Evolutionary conservation across 1,139 yeast species (phyloP).

Genomic region (Scheffersomyces lignicola): DNA sequence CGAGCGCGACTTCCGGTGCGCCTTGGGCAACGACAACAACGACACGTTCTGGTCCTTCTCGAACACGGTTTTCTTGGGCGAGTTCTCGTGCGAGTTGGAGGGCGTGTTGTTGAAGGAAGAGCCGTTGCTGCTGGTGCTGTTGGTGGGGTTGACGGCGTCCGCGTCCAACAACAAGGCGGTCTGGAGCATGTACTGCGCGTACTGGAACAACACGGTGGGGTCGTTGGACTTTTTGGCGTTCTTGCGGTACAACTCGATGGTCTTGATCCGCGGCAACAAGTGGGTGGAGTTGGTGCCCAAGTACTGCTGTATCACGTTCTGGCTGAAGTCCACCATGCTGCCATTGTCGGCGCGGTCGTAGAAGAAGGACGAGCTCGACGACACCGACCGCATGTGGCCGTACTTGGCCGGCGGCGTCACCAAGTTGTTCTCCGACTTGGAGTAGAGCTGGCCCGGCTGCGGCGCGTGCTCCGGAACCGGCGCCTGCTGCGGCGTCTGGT

Average conservation of each 20-base stretch:
- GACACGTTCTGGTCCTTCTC: slow-evolving; percentile 14
- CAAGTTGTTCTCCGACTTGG: slow-evolving; percentile 33
- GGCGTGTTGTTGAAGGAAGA: slow-evolving; percentile 15
- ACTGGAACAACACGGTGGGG: slow-evolving; percentile 82
- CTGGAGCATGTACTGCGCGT: slow-evolving; percentile 88
- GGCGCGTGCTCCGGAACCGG: background rate
- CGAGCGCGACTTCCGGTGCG: slow-evolving; percentile 22
- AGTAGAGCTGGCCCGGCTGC: slow-evolving; percentile 14
- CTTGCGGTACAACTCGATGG: slow-evolving; percentile 82
- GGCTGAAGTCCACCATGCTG: slow-evolving; percentile 42
- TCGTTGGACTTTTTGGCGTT: slow-evolving; percentile 86
- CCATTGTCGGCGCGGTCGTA: slow-evolving; percentile 35
- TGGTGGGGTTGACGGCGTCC: slow-evolving; percentile 11
- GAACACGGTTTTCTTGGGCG: slow-evolving; percentile 23
- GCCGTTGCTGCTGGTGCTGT: slow-evolving; percentile 5
- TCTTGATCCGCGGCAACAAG: slow-evolving; percentile 76
- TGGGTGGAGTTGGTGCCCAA: slow-evolving; percentile 52
- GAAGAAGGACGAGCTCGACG: slow-evolving; percentile 41
- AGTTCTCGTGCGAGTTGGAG: slow-evolving; percentile 21
- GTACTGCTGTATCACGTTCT: slow-evolving; percentile 47
- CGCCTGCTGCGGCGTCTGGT: background rate
- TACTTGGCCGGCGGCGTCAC: slow-evolving; percentile 18
- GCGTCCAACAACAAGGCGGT: slow-evolving; percentile 67
- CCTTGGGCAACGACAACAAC: slow-evolving; percentile 8
- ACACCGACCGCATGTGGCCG: slow-evolving; percentile 40